Evolutionary conservation across 371 early-diverging fungal species (phyloP).

Genomic region (Mucor plumbeus): DNA sequence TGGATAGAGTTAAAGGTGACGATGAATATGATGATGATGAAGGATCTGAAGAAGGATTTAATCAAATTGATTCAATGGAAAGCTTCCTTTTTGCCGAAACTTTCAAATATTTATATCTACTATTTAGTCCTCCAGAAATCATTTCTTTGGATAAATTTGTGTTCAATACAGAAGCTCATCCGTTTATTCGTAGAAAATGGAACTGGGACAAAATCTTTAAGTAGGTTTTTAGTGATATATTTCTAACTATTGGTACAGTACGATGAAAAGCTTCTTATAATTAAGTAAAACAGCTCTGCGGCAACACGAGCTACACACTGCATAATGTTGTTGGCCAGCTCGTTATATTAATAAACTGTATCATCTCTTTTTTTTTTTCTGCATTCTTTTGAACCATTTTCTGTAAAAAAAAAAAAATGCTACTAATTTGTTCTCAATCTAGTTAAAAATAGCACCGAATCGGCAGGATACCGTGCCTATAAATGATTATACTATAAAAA

Average conservation of each 20-base stretch:
- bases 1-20: constrained; percentile 38
- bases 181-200: constrained; percentile 36
- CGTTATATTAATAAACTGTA: too few relatives aligned
- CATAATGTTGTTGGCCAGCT: too few relatives aligned
- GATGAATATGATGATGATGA: constrained; percentile 17
- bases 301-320: too few relatives aligned
- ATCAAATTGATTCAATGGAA: constrained; percentile 54
- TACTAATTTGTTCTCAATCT: background rate
- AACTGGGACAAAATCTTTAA: constrained; percentile 25
- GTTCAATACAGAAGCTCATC: constrained; percentile 79
- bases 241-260: too few relatives aligned
- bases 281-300: too few relatives aligned
- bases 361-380: background rate
- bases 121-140: constrained; percentile 67
- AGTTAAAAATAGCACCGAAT: background rate
- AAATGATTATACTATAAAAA: too few relatives aligned
- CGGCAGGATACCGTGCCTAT: background rate
- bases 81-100: constrained; percentile 88
- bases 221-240: background rate
- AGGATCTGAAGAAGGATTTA: constrained; percentile 21
- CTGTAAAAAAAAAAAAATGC: background rate
- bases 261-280: too few relatives aligned
- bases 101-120: constrained; percentile 85
- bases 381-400: background rate
- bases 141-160: constrained; percentile 75